A percentile compares a stretch with the other conserved stretches of the same genome.
Evolutionary conservation across 768 basidiomycete genomes (phyloP).

Genomic region (Thelephora ganbajun): DNA sequence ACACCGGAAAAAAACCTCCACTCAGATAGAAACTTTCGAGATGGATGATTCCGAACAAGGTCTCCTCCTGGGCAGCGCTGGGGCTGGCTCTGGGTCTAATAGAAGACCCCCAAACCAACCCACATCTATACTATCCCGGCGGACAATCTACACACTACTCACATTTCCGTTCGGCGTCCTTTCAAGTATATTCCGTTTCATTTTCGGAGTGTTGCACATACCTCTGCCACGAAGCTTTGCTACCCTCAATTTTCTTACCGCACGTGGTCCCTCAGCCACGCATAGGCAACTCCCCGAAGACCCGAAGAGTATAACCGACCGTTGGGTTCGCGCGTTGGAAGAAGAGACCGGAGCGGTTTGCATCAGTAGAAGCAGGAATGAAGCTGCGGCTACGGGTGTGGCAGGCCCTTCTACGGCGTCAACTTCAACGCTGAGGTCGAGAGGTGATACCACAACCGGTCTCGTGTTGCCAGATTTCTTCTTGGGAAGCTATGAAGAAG

Average conservation of each 20-base stretch:
- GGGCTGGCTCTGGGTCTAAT: background rate
- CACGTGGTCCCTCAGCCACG: constrained; percentile 13
- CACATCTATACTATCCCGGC: constrained; percentile 9
- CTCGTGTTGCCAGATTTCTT: constrained; percentile 71
- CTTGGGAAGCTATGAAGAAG: constrained; percentile 69
- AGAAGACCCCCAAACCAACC: background rate
- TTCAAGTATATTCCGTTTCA: constrained; percentile 44
- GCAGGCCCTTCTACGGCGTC: background rate
- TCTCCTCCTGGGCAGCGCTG: constrained; percentile 12
- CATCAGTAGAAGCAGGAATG: constrained; percentile 27
- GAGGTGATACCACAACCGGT: constrained; percentile 17
- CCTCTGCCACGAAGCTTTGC: constrained; percentile 43
- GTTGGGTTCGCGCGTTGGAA: constrained; percentile 71
- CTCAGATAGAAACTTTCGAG: constrained; percentile 26
- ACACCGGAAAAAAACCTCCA: constrained; percentile 2
- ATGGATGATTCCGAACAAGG: constrained; percentile 37
- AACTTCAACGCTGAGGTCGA: background rate
- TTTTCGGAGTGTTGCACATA: constrained; percentile 54
- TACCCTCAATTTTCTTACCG: constrained; percentile 31
- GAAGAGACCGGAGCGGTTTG: constrained; percentile 72
- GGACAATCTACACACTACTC: constrained; percentile 34
- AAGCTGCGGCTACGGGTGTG: constrained; percentile 2
- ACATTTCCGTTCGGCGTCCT: constrained; percentile 48
- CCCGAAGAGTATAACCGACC: constrained; percentile 45
- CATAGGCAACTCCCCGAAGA: constrained; percentile 3